phyloP scores from a whole-genome alignment of 176 grass and related monocot species.

The Aegilops speltoides region DNA sequence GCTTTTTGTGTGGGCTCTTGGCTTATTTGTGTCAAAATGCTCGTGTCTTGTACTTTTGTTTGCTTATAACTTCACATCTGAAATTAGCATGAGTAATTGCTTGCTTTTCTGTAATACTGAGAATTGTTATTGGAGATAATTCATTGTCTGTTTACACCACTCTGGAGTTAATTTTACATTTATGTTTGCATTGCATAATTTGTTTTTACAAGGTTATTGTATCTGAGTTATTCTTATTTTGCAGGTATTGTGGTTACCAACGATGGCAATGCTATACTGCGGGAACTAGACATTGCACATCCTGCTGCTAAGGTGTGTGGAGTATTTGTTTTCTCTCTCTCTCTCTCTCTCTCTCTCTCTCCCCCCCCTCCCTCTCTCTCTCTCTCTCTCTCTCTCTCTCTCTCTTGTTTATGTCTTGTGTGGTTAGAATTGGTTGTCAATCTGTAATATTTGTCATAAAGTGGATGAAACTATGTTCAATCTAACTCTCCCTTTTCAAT shows the following conservation, averaged over 20 bases:
- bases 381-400: neutral
- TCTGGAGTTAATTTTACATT: neutral
- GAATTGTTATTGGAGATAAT: neutral
- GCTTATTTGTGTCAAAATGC: neutral
- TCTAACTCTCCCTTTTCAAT: neutral
- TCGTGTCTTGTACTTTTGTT: neutral
- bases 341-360: neutral
- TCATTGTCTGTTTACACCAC: neutral
- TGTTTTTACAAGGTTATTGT: neutral
- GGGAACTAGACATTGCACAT: conserved; percentile 95
- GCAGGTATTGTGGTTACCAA: conserved; percentile 98
- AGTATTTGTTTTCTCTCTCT: neutral
- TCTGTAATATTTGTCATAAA: neutral
- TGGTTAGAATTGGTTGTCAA: neutral
- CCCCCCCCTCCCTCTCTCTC: too few species aligned
- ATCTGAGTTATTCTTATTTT: conserved; percentile 5
- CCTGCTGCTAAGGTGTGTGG: conserved; percentile 89
- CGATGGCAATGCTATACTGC: conserved; percentile 95
- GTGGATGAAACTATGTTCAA: neutral
- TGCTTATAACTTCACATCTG: neutral
- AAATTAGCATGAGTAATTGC: neutral
- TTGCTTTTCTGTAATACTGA: neutral
- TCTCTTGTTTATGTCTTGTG: neutral
- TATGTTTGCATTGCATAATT: neutral
- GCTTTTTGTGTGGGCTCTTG: neutral